Percentiles rank a stretch among this genome's conserved stretches.
These are phyloP conservation scores for Strigomonas galati DNA, from an alignment of 208 protist species.

Conservation along the genomic window DNA sequence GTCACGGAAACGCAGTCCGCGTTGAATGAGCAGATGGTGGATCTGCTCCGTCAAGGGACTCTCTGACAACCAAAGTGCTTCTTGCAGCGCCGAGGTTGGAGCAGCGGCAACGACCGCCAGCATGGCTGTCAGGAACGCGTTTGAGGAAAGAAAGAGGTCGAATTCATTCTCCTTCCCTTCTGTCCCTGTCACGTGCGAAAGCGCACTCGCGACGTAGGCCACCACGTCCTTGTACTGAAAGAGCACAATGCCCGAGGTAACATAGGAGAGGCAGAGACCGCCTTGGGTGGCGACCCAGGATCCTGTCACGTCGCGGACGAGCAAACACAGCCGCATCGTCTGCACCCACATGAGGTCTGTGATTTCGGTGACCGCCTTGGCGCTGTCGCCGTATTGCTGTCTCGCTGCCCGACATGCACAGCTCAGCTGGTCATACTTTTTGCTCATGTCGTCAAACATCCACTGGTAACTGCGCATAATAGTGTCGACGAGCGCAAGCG, in stretches of 20 bases:
- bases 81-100: slow-evolving; percentile 39
- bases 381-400: slow-evolving; percentile 36
- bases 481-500: neutral
- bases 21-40: slow-evolving; percentile 66
- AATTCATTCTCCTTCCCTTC: slow-evolving; percentile 8
- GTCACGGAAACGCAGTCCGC: slow-evolving; percentile 48
- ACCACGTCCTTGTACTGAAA: slow-evolving; percentile 36
- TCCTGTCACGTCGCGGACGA: slow-evolving; percentile 46
- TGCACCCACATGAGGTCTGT: slow-evolving; percentile 49
- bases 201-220: slow-evolving; percentile 36
- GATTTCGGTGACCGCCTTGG: slow-evolving; percentile 41
- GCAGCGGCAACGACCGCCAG: slow-evolving; percentile 41
- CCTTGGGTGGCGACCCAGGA: slow-evolving; percentile 58
- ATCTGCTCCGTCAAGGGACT: slow-evolving; percentile 53
- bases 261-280: slow-evolving; percentile 29
- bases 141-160: slow-evolving; percentile 37
- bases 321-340: slow-evolving; percentile 51
- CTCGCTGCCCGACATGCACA: slow-evolving; percentile 24
- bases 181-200: slow-evolving; percentile 5
- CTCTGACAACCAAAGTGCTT: slow-evolving; percentile 50
- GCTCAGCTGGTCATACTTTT: slow-evolving; percentile 48
- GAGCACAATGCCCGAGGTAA: slow-evolving; percentile 24
- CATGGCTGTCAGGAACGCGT: slow-evolving; percentile 43
- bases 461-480: neutral
- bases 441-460: slow-evolving; percentile 12